phyloP scores from a whole-genome alignment of 2,329 filamentous ascomycete species.

The Clarireedia paspali region DNA sequence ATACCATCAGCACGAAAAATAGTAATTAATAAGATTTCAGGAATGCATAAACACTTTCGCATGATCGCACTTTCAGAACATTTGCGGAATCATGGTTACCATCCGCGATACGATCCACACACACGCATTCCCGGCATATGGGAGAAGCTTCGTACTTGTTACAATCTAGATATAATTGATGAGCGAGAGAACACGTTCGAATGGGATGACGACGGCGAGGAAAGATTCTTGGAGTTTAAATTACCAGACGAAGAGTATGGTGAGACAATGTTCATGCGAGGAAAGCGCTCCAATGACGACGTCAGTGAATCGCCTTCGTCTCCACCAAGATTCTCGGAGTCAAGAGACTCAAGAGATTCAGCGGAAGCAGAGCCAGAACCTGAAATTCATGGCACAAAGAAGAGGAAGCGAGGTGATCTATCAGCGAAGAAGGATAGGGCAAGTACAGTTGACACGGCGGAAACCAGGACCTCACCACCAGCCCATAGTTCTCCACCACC shows the following conservation, averaged over 20 bases:
- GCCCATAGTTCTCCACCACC: slow-evolving; percentile 34
- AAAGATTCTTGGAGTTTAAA: slow-evolving; percentile 59
- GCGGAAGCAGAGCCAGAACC: slow-evolving; percentile 3
- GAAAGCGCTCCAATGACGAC: slow-evolving; percentile 13
- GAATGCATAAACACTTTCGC: slow-evolving; percentile 89
- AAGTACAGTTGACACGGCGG: slow-evolving; percentile 47
- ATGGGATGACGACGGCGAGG: slow-evolving; percentile 43
- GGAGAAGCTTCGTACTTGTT: slow-evolving; percentile 75
- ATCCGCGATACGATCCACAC: slow-evolving; percentile 63
- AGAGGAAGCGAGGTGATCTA: slow-evolving; percentile 30
- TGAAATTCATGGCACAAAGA: slow-evolving; percentile 6
- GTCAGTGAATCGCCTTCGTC: slow-evolving; percentile 30
- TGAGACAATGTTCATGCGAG: slow-evolving; percentile 25
- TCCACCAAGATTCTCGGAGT: slow-evolving; percentile 23
- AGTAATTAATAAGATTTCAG: slow-evolving; percentile 34
- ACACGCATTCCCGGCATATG: slow-evolving; percentile 88
- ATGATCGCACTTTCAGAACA: slow-evolving; percentile 81
- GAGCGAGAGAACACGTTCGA: slow-evolving; percentile 60
- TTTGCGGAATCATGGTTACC: slow-evolving; percentile 71
- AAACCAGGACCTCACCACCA: slow-evolving; percentile 33
- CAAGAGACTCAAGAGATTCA: slow-evolving; percentile 16
- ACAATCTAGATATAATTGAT: slow-evolving; percentile 79
- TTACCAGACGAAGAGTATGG: slow-evolving; percentile 40
- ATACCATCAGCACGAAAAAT: background rate
- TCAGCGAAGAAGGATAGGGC: slow-evolving; percentile 30